Evolutionary conservation across 208 protist genomes (phyloP).

Genomic region (Leishmania mexicana): DNA sequence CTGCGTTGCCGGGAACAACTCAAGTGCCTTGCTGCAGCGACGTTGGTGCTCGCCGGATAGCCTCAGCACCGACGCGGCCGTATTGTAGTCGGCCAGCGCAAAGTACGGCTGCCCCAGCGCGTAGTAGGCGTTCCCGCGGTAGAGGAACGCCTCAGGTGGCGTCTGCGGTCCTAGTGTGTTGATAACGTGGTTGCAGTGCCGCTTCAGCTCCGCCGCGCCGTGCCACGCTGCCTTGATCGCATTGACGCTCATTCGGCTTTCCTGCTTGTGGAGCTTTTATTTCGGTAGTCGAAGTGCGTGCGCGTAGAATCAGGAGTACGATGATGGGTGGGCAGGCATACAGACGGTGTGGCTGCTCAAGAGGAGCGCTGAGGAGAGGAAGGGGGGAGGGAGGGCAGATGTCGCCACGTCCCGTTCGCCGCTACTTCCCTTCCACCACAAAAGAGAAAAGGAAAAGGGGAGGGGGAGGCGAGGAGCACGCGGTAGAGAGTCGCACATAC

Average conservation of each 20-base stretch:
- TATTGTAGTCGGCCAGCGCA: constrained; percentile 87
- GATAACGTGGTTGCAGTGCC: constrained; percentile 81
- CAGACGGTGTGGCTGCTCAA: neutral
- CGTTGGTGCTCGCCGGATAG: constrained; percentile 65
- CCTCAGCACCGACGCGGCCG: constrained; percentile 56
- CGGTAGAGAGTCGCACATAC: neutral
- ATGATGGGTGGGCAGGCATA: neutral
- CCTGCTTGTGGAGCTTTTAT: neutral
- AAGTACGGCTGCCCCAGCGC: constrained; percentile 82
- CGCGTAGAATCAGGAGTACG: neutral
- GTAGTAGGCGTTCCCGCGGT: constrained; percentile 88
- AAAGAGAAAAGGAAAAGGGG: neutral
- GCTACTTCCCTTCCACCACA: neutral
- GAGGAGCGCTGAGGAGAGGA: neutral
- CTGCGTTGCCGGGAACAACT: constrained; percentile 65
- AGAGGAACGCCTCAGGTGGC: constrained; percentile 84
- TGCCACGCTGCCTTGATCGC: constrained; percentile 29
- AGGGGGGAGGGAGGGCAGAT: neutral
- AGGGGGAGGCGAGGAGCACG: neutral
- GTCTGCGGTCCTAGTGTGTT: constrained; percentile 72
- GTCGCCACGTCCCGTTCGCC: neutral
- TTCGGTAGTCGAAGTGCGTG: neutral
- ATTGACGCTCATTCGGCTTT: constrained; percentile 2
- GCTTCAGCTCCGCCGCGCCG: constrained; percentile 61
- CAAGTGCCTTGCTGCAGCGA: constrained; percentile 48